Evolutionary conservation across 352 stramenopile species (phyloP).

Genomic region (Nothophytophthora sp.): DNA sequence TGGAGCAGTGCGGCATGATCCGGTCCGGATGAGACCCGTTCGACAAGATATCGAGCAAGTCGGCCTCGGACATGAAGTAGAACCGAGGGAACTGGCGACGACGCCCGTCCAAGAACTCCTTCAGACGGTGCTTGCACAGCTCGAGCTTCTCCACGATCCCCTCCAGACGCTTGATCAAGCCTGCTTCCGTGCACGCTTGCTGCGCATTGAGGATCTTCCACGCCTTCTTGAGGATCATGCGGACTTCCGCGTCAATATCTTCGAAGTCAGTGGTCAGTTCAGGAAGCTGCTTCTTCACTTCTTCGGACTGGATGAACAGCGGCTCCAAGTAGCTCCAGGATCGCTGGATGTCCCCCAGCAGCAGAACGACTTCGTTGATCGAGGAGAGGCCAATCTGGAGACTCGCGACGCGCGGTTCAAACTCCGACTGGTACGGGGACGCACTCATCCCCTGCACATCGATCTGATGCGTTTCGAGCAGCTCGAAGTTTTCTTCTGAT

Average conservation of each 20-base stretch:
- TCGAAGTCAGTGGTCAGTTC: conserved; percentile 94
- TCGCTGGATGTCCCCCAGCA: conserved; percentile 95
- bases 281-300: conserved; percentile 96
- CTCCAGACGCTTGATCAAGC: conserved; percentile 91
- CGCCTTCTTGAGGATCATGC: conserved; percentile 80
- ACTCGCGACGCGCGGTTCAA: conserved; percentile 90
- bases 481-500: conserved; percentile 96
- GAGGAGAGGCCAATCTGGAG: conserved; percentile 88
- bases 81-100: conserved; percentile 95
- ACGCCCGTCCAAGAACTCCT: conserved; percentile 95
- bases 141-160: conserved; percentile 93
- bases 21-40: conserved; percentile 94
- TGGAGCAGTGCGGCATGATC: conserved; percentile 95
- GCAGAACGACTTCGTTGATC: conserved; percentile 93
- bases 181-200: conserved; percentile 87
- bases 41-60: conserved; percentile 96
- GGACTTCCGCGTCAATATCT: conserved; percentile 94
- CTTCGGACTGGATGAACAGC: conserved; percentile 95
- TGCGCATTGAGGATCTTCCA: conserved; percentile 92
- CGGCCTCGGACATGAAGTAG: conserved; percentile 90
- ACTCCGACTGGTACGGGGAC: conserved; percentile 95
- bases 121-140: conserved; percentile 93
- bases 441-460: conserved; percentile 96
- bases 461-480: conserved; percentile 97
- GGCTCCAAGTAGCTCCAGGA: conserved; percentile 97